These are phyloP conservation scores for Pelagophyceae sp. DNA, from an alignment of 352 stramenopile species.

Conservation along the genomic window DNA sequence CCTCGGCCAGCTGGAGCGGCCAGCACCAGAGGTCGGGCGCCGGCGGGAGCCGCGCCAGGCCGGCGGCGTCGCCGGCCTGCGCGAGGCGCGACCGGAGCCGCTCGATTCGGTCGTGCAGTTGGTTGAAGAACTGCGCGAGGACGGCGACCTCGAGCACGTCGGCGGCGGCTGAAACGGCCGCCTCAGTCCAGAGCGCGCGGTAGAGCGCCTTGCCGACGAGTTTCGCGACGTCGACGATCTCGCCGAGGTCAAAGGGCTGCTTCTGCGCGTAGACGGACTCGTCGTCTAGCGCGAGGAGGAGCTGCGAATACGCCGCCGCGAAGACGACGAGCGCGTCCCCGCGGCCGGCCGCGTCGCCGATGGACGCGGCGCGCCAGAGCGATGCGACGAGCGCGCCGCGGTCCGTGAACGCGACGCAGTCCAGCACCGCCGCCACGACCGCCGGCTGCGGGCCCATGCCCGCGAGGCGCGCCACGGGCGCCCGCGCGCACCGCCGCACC, in stretches of 20 bases:
- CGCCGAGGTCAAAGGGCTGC: slow-evolving; percentile 14
- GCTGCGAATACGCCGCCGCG: slow-evolving; percentile 52
- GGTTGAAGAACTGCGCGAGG: neutral
- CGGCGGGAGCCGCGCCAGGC: neutral
- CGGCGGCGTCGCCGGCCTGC: slow-evolving; percentile 22
- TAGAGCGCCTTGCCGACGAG: slow-evolving; percentile 40
- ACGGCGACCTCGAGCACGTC: slow-evolving; percentile 16
- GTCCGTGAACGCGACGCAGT: neutral
- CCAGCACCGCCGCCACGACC: neutral
- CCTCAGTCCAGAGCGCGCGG: slow-evolving; percentile 35
- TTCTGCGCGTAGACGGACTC: slow-evolving; percentile 48
- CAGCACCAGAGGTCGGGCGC: slow-evolving; percentile 32
- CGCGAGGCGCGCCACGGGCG: neutral
- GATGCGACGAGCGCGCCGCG: neutral
- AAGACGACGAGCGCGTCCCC: slow-evolving; percentile 29
- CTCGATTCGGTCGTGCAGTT: slow-evolving; percentile 23
- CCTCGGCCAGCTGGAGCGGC: slow-evolving; percentile 31
- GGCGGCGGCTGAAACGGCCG: slow-evolving; percentile 43
- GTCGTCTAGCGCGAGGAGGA: slow-evolving; percentile 49
- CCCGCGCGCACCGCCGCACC: neutral
- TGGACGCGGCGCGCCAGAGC: neutral
- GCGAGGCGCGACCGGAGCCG: slow-evolving; percentile 16
- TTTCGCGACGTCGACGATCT: slow-evolving; percentile 21
- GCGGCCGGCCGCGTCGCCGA: neutral
- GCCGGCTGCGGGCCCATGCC: neutral